phyloP scores from a whole-genome alignment of 257 asterid genomes.

The Lantana camara region DNA sequence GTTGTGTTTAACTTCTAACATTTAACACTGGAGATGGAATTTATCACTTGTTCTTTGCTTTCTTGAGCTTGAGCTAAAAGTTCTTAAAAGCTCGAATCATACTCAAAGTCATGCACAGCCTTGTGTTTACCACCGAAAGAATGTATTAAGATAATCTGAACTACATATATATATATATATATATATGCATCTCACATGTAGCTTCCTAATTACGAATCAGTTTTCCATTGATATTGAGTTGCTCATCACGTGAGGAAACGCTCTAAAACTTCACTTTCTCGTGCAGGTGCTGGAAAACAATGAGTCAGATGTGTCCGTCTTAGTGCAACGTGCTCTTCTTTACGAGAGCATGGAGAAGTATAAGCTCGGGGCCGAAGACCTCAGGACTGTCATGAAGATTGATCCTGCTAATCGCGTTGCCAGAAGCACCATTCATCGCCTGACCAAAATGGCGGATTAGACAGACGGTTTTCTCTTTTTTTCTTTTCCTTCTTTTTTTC shows the following conservation, averaged over 20 bases:
- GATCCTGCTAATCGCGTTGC: constrained; percentile 92
- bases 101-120: no score
- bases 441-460: constrained; percentile 81
- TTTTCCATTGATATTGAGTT: constrained; percentile 2
- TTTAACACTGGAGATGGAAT: no score
- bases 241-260: constrained; percentile 8
- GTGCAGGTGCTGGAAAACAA: constrained; percentile 77
- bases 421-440: constrained; percentile 87
- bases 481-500: neutral
- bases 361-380: constrained; percentile 97
- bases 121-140: neutral
- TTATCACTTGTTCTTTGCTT: no score
- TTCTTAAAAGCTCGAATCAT: no score
- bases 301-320: constrained; percentile 53
- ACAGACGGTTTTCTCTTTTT: constrained; percentile 24
- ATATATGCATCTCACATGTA: neutral
- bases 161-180: neutral
- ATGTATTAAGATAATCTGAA: neutral
- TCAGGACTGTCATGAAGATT: constrained; percentile 87
- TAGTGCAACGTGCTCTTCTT: constrained; percentile 94
- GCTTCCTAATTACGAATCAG: neutral
- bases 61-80: no score
- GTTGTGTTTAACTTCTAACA: neutral
- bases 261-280: constrained; percentile 26
- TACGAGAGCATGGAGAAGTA: constrained; percentile 98